Conservation (phyloP, 495 filamentous ascomycete genomes). For the Cercophora newfieldiana region DNA sequence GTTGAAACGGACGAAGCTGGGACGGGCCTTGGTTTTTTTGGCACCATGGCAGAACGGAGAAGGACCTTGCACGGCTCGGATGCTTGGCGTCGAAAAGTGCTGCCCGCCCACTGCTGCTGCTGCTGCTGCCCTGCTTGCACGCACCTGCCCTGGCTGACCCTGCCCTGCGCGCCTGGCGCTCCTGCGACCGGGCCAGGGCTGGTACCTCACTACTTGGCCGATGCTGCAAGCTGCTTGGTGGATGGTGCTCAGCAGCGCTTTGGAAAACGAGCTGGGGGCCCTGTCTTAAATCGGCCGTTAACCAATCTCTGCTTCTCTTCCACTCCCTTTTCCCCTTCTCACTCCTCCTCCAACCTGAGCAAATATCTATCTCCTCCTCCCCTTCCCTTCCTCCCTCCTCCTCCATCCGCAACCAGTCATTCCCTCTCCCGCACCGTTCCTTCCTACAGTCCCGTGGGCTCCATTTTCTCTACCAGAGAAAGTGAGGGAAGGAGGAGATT, state of each 20-base stretch:
- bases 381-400: constrained; percentile 50
- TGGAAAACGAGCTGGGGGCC: constrained; percentile 34
- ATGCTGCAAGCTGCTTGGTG: constrained; percentile 38
- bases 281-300: constrained; percentile 55
- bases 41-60: constrained; percentile 24
- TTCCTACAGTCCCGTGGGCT: constrained; percentile 42
- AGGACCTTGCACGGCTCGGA: constrained; percentile 27
- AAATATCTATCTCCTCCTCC: constrained; percentile 56
- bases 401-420: constrained; percentile 59
- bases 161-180: constrained; percentile 23
- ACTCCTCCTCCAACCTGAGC: constrained; percentile 58
- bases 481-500: constrained; percentile 45
- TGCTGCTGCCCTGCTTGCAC: not conserved
- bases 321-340: constrained; percentile 56
- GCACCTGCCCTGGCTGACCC: constrained; percentile 25
- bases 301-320: constrained; percentile 50
- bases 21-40: constrained; percentile 22
- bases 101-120: not conserved
- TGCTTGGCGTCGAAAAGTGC: constrained; percentile 21
- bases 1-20: constrained; percentile 17
- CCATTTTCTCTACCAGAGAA: constrained; percentile 37
- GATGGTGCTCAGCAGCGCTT: constrained; percentile 28
- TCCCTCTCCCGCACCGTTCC: constrained; percentile 47
- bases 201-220: constrained; percentile 30
- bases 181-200: constrained; percentile 30